Conservation (phyloP, 495 filamentous ascomycete species). For the Annulohypoxylon moriforme region DNA sequence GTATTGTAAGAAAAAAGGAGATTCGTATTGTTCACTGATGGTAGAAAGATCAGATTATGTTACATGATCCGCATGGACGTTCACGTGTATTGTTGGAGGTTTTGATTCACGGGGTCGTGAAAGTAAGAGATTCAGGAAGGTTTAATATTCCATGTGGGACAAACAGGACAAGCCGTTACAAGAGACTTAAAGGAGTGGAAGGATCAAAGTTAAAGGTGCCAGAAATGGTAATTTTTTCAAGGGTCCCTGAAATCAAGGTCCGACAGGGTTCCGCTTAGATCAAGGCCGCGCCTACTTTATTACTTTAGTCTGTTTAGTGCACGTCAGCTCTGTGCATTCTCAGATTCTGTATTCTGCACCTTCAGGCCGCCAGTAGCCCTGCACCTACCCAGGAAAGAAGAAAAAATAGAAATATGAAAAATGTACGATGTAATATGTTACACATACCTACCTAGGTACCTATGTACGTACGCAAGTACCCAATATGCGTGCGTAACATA, state of each 20-base stretch:
- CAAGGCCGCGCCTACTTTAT: conserved; percentile 17
- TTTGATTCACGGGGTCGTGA: conserved; percentile 26
- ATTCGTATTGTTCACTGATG: conserved; percentile 3
- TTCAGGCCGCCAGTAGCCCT: not conserved
- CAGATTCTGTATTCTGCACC: no score
- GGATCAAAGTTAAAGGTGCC: conserved; percentile 27
- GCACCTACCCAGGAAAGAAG: not conserved
- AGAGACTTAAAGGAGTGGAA: conserved; percentile 16
- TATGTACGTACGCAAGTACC: not conserved
- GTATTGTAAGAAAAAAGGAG: not conserved
- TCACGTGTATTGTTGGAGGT: conserved; percentile 9
- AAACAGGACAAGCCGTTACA: conserved; percentile 34
- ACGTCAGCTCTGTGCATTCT: conserved; percentile 22
- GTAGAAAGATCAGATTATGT: not conserved
- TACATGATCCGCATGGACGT: conserved; percentile 17
- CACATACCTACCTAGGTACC: conserved; percentile 1
- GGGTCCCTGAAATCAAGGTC: conserved; percentile 25
- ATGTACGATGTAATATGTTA: not conserved
- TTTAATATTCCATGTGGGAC: conserved; percentile 41
- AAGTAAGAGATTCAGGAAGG: conserved; percentile 30
- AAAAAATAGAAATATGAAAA: not conserved
- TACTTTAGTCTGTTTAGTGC: not conserved
- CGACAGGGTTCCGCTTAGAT: conserved; percentile 15
- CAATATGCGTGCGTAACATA: not conserved
- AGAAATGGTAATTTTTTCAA: conserved; percentile 36